Evolutionary conservation across 768 basidiomycete genomes (phyloP).

Genomic region (Melanogaster broomeanus): DNA sequence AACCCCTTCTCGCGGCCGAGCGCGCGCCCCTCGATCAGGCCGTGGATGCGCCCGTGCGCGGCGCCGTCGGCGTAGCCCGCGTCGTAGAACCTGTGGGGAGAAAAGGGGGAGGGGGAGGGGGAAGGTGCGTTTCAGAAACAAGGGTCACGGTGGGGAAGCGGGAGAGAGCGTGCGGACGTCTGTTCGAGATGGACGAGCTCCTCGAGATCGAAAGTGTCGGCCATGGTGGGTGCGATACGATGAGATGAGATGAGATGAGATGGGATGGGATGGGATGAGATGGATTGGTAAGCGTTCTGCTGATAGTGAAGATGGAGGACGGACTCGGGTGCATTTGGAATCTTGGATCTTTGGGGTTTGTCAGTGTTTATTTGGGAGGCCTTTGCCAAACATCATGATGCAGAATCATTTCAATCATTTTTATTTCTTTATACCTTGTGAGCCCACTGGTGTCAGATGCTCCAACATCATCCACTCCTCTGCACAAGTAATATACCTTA

Average conservation of each 20-base stretch:
- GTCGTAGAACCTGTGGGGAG: constrained; percentile 68
- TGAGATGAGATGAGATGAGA: neutral
- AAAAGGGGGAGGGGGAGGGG: neutral
- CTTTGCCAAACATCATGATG: neutral
- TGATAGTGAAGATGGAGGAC: no score
- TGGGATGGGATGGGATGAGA: no score
- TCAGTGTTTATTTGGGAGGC: neutral
- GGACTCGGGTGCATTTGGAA: no score
- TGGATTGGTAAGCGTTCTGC: no score
- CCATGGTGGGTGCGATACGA: constrained; percentile 13
- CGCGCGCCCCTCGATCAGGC: constrained; percentile 87
- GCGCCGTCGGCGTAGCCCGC: constrained; percentile 76
- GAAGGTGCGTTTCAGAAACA: constrained; percentile 5
- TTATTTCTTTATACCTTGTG: no score
- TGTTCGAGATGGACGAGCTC: constrained; percentile 63
- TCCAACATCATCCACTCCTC: no score
- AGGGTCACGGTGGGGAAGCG: neutral
- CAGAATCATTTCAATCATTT: no score
- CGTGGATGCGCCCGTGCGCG: constrained; percentile 86
- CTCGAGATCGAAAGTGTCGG: constrained; percentile 53
- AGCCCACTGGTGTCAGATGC: no score
- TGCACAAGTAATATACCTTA: no score
- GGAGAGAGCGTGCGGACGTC: constrained; percentile 41
- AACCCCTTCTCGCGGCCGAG: constrained; percentile 89
- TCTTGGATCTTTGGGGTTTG: no score